Conservation (phyloP, 176 grass and related monocot species). For the Oryza glumipatula region DNA sequence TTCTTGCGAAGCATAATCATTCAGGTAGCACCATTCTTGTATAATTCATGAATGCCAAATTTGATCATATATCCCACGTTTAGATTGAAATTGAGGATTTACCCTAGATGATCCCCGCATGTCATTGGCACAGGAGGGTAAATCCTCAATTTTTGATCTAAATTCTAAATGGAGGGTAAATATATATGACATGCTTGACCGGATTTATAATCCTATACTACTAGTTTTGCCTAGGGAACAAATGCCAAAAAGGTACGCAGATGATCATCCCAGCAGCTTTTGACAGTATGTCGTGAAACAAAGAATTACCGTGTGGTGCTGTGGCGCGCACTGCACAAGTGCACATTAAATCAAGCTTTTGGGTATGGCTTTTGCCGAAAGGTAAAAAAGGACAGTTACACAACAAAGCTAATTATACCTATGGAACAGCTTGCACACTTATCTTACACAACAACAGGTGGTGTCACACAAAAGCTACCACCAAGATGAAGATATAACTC, state of each 20-base stretch:
- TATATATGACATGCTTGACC: not conserved
- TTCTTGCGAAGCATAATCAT: too few species aligned
- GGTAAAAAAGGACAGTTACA: not conserved
- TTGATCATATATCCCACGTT: too few species aligned
- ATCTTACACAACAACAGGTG: not conserved
- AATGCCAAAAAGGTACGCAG: constrained; percentile 1
- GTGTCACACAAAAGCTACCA: not conserved
- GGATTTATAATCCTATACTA: not conserved
- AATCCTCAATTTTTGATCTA: too few species aligned
- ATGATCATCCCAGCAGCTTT: not conserved
- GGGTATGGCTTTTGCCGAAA: not conserved
- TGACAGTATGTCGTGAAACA: not conserved
- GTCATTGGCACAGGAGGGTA: too few species aligned
- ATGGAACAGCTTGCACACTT: not conserved
- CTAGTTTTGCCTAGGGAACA: not conserved
- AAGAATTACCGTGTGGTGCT: not conserved
- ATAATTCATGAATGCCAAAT: too few species aligned
- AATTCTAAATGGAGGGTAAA: not conserved
- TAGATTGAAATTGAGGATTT: too few species aligned
- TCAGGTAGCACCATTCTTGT: too few species aligned
- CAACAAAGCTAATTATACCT: not conserved
- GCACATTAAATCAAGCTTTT: not conserved
- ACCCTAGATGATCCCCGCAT: too few species aligned
- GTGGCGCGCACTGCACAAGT: not conserved
- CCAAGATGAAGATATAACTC: not conserved